Percentiles rank a stretch among this genome's conserved stretches.
These are phyloP conservation scores for Phytophthora hibernalis DNA, from an alignment of 352 stramenopile genomes.

Conservation along the genomic window DNA sequence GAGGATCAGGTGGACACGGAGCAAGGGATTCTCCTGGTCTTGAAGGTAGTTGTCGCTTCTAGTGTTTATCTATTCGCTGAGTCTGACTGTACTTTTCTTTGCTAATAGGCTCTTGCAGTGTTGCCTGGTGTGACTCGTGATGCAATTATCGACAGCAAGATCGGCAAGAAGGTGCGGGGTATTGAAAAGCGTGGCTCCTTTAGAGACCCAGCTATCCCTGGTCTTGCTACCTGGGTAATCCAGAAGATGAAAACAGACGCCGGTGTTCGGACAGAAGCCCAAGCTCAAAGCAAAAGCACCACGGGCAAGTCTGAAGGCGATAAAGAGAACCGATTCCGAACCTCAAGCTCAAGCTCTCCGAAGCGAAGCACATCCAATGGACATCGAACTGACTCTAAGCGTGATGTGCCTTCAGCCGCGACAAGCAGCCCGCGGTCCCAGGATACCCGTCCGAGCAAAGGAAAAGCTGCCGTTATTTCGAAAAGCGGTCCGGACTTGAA, in stretches of 20 bases:
- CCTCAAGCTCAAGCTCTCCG: constrained; percentile 8
- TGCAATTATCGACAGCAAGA: constrained; percentile 50
- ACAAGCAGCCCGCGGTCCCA: constrained; percentile 7
- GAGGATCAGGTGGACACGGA: constrained; percentile 53
- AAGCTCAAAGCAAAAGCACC: constrained; percentile 11
- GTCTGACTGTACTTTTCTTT: constrained; percentile 1
- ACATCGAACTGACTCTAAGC: constrained; percentile 13
- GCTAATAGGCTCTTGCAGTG: constrained; percentile 54
- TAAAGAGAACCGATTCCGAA: constrained; percentile 15
- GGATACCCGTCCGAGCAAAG: constrained; percentile 17
- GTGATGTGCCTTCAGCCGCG: constrained; percentile 4
- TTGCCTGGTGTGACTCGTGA: constrained; percentile 62
- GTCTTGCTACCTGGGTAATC: constrained; percentile 63
- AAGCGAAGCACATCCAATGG: constrained; percentile 6
- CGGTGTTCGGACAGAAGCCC: constrained; percentile 17
- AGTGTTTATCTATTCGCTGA: constrained; percentile 1
- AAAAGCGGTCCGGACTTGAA: constrained; percentile 26
- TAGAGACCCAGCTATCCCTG: constrained; percentile 37
- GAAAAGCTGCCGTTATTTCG: constrained; percentile 7
- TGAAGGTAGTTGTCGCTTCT: constrained; percentile 53
- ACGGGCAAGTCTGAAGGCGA: constrained; percentile 16
- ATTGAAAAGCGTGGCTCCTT: constrained; percentile 48
- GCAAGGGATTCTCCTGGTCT: constrained; percentile 58
- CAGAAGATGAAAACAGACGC: constrained; percentile 62
- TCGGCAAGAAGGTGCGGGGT: constrained; percentile 56